A percentile compares a stretch with the other conserved stretches of the same genome.
Conservation (phyloP, 139 green algal species). For the Chlorella ohadii region DNA sequence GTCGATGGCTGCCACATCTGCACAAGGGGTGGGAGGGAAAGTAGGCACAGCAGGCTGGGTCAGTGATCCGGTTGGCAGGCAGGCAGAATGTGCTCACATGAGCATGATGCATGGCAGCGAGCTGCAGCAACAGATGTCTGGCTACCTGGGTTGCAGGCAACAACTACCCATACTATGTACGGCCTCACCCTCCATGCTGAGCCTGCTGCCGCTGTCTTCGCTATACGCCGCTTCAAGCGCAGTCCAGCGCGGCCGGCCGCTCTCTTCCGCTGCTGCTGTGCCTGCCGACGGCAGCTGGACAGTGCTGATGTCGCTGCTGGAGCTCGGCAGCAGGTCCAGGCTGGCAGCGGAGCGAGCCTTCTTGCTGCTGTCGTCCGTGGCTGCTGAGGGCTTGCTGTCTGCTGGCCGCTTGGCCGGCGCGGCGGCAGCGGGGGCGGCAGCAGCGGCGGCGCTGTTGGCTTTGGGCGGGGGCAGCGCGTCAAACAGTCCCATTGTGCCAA, state of each 20-base stretch:
- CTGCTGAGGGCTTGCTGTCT: not conserved
- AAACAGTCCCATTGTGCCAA: slow-evolving; percentile 6
- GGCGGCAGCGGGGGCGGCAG: too few species aligned
- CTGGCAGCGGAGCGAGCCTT: not conserved
- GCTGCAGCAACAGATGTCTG: too few species aligned
- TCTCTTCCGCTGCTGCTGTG: not conserved
- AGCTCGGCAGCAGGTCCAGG: not conserved
- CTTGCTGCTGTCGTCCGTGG: not conserved
- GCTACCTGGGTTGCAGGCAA: too few species aligned
- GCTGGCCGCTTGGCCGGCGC: not conserved
- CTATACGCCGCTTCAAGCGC: slow-evolving; percentile 11
- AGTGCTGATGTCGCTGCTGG: not conserved
- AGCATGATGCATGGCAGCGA: too few species aligned
- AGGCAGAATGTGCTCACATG: not conserved
- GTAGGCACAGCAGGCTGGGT: not conserved
- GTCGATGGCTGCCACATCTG: slow-evolving; percentile 31
- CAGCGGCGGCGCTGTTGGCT: not conserved
- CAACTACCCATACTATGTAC: too few species aligned
- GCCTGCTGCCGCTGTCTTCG: slow-evolving; percentile 42
- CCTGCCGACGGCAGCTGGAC: not conserved
- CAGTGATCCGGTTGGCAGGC: not conserved
- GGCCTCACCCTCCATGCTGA: slow-evolving; percentile 42
- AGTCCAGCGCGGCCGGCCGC: not conserved
- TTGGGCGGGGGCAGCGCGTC: slow-evolving; percentile 12
- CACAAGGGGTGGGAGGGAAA: not conserved